Percentiles rank a stretch among this genome's conserved stretches.
phyloP scores from a whole-genome alignment of 352 stramenopile species.

The Globisporangium echinulatum region DNA sequence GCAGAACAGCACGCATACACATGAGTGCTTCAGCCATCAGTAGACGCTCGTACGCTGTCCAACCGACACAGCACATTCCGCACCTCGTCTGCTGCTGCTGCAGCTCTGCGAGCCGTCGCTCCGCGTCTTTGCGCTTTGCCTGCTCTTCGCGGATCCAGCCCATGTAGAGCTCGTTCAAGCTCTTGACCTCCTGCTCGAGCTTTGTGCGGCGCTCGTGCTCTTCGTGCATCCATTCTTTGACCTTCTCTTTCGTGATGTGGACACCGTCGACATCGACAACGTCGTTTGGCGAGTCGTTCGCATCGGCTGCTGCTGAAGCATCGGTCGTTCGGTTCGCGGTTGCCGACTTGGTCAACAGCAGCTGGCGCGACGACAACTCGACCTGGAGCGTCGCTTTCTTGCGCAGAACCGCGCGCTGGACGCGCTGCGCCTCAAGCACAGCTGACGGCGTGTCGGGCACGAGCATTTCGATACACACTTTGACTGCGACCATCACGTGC shows the following conservation, averaged over 20 bases:
- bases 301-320: neutral
- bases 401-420: constrained; percentile 50
- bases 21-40: neutral
- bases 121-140: constrained; percentile 58
- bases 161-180: constrained; percentile 80
- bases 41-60: neutral
- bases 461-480: constrained; percentile 76
- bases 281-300: constrained; percentile 8
- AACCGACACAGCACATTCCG: neutral
- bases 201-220: constrained; percentile 69
- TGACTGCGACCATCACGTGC: constrained; percentile 72
- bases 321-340: too few species aligned
- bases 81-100: constrained; percentile 26
- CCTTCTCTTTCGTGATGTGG: constrained; percentile 34
- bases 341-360: constrained; percentile 14
- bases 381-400: constrained; percentile 73
- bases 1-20: too few species aligned
- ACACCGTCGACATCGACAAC: constrained; percentile 16
- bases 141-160: constrained; percentile 79
- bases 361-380: constrained; percentile 53
- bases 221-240: constrained; percentile 60
- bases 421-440: constrained; percentile 60
- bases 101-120: constrained; percentile 49
- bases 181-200: constrained; percentile 76
- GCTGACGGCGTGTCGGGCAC: constrained; percentile 59